Evolutionary conservation across 768 basidiomycete genomes (phyloP).

Genomic region (Phanerochaete sordida): DNA sequence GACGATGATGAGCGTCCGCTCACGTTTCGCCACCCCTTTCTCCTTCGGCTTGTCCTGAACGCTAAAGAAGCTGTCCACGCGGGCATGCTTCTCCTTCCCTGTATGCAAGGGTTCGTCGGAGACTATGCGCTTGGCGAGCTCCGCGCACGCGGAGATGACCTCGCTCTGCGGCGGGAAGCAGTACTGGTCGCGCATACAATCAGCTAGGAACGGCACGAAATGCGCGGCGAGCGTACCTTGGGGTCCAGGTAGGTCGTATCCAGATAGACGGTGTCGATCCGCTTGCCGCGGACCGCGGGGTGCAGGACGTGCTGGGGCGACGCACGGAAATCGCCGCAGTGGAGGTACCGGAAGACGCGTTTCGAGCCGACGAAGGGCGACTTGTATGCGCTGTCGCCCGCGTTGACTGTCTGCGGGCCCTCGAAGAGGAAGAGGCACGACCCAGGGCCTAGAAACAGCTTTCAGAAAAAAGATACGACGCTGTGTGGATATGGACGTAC

Average conservation of each 20-base stretch:
- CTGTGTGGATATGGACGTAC: conserved; percentile 31
- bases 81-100: conserved; percentile 18
- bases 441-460: conserved; percentile 59
- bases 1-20: conserved; percentile 57
- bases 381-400: conserved; percentile 78
- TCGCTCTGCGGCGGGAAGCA: conserved; percentile 94
- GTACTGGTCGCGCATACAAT: conserved; percentile 46
- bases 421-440: conserved; percentile 94
- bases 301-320: conserved; percentile 86
- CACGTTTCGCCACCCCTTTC: conserved; percentile 35
- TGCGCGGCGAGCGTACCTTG: conserved; percentile 38
- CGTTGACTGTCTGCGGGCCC: conserved; percentile 84
- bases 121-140: conserved; percentile 62
- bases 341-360: conserved; percentile 80
- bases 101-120: conserved; percentile 31
- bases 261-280: conserved; percentile 84
- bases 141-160: conserved; percentile 90
- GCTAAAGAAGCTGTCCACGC: conserved; percentile 54
- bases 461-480: not conserved
- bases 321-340: conserved; percentile 93
- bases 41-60: conserved; percentile 18
- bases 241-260: conserved; percentile 97
- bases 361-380: conserved; percentile 68
- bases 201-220: not conserved
- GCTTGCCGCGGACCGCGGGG: conserved; percentile 76